Evolutionary conservation across 108 stramenopile genomes (phyloP).

Genomic region (Pseudonitzschia pungens): DNA sequence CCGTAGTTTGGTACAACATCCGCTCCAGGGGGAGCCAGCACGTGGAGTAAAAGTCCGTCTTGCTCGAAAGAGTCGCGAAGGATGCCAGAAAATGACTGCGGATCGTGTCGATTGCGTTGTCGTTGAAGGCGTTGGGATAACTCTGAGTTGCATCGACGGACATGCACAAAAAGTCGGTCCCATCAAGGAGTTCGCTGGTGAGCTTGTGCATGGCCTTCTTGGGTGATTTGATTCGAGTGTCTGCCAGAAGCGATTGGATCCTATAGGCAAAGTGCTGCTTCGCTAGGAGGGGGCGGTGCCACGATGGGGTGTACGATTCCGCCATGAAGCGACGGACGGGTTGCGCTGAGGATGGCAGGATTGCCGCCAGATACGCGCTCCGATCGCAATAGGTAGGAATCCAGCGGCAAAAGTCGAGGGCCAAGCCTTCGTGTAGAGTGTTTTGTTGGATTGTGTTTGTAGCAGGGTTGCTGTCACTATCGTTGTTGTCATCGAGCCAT

Average conservation of each 20-base stretch:
- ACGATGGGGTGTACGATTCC: too few species aligned
- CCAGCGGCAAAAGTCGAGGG: neutral
- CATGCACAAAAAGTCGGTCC: slow-evolving; percentile 12
- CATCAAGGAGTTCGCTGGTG: neutral
- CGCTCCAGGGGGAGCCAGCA: slow-evolving; percentile 22
- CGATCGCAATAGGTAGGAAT: slow-evolving; percentile 4
- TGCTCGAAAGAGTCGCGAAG: neutral
- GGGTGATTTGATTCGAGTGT: too few species aligned
- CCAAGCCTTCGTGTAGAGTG: neutral
- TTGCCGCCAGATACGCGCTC: neutral
- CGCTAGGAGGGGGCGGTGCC: neutral
- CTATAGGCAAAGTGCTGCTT: neutral
- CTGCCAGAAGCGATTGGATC: neutral
- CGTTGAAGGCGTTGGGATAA: slow-evolving; percentile 18
- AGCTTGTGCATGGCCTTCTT: too few species aligned
- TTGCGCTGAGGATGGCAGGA: neutral
- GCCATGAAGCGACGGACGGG: neutral
- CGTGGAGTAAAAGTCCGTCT: slow-evolving; percentile 2
- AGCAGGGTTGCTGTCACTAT: neutral
- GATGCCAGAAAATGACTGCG: slow-evolving; percentile 6
- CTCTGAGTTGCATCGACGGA: slow-evolving; percentile 15
- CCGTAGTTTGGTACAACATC: neutral
- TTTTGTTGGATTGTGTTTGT: neutral
- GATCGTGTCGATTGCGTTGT: slow-evolving; percentile 5
- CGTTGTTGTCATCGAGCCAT: neutral